Percentiles rank a stretch among this genome's conserved stretches.
These are phyloP conservation scores for Dactylellina cionopaga DNA, from an alignment of 2,329 filamentous ascomycete genomes.

Conservation along the genomic window DNA sequence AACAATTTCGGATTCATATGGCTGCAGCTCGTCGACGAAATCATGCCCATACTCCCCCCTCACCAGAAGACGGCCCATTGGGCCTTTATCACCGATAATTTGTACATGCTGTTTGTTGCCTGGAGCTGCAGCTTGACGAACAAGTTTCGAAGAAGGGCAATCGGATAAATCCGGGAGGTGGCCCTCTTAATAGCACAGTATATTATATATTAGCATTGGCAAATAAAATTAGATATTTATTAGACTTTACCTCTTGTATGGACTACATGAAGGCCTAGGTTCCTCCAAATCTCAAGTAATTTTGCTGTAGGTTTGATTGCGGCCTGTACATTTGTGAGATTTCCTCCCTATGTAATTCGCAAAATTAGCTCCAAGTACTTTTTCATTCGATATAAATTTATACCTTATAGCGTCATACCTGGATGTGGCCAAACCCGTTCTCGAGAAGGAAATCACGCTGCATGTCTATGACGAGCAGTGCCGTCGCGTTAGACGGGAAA, in stretches of 20 bases:
- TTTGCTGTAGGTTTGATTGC: constrained; percentile 57
- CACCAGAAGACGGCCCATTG: constrained; percentile 67
- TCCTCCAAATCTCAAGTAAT: constrained; percentile 62
- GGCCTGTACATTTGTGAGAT: constrained; percentile 50
- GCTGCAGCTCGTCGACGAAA: constrained; percentile 67
- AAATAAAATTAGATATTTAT: neutral
- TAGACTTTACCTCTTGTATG: constrained; percentile 61
- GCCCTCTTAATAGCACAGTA: constrained; percentile 60
- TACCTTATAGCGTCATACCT: too few relatives aligned
- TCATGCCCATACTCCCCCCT: constrained; percentile 68
- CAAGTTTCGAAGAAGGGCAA: constrained; percentile 65
- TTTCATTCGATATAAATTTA: too few relatives aligned
- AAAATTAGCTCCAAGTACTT: constrained; percentile 55
- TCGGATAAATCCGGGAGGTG: constrained; percentile 67
- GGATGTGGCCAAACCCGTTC: constrained; percentile 66
- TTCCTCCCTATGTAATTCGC: constrained; percentile 35
- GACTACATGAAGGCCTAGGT: constrained; percentile 63
- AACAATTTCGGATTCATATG: constrained; percentile 66
- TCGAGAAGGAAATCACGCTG: constrained; percentile 66
- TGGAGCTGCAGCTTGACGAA: constrained; percentile 65
- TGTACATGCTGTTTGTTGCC: constrained; percentile 62
- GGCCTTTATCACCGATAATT: constrained; percentile 66
- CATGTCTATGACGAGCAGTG: constrained; percentile 67
- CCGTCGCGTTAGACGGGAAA: constrained; percentile 64
- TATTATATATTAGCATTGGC: neutral